These are phyloP conservation scores for Aspergillus panamensis DNA, from an alignment of 495 filamentous ascomycete species.

Conservation along the genomic window DNA sequence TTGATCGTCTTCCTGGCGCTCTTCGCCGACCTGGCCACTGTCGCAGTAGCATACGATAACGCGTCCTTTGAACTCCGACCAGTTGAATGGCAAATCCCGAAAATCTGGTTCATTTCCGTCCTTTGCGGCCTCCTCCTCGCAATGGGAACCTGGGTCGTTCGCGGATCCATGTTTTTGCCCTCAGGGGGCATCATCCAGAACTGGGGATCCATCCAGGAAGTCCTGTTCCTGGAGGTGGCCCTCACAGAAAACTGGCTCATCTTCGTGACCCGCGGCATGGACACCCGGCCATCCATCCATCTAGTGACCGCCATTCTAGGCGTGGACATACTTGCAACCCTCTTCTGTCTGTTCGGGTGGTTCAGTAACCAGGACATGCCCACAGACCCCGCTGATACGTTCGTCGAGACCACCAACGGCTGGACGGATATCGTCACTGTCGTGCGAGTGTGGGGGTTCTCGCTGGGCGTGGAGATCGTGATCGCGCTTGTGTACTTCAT, in stretches of 20 bases:
- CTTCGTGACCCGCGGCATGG: slow-evolving; percentile 65
- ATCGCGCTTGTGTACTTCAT: slow-evolving; percentile 73
- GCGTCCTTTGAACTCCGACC: slow-evolving; percentile 66
- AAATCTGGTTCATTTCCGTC: slow-evolving; percentile 71
- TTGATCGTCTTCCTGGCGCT: slow-evolving; percentile 70
- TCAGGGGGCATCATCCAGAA: slow-evolving; percentile 67
- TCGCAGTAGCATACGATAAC: slow-evolving; percentile 71
- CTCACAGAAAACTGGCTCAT: slow-evolving; percentile 77
- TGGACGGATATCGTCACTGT: slow-evolving; percentile 73
- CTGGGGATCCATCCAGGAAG: slow-evolving; percentile 65
- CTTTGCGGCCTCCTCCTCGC: slow-evolving; percentile 63
- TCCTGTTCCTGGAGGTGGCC: slow-evolving; percentile 67
- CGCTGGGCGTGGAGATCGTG: slow-evolving; percentile 69
- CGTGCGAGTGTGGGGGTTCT: slow-evolving; percentile 73
- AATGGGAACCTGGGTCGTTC: slow-evolving; percentile 65
- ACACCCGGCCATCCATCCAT: slow-evolving; percentile 66
- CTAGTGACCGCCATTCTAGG: slow-evolving; percentile 63
- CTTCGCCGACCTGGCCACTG: slow-evolving; percentile 71
- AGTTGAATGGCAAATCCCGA: slow-evolving; percentile 73
- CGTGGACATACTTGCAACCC: slow-evolving; percentile 62
- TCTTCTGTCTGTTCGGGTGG: slow-evolving; percentile 73
- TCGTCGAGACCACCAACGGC: slow-evolving; percentile 52
- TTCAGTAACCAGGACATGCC: slow-evolving; percentile 51
- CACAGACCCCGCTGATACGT: slow-evolving; percentile 39
- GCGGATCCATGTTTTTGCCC: slow-evolving; percentile 61